Evolutionary conservation across 2,329 filamentous ascomycete genomes (phyloP).

Genomic region (Davidsoniella eucalypti): DNA sequence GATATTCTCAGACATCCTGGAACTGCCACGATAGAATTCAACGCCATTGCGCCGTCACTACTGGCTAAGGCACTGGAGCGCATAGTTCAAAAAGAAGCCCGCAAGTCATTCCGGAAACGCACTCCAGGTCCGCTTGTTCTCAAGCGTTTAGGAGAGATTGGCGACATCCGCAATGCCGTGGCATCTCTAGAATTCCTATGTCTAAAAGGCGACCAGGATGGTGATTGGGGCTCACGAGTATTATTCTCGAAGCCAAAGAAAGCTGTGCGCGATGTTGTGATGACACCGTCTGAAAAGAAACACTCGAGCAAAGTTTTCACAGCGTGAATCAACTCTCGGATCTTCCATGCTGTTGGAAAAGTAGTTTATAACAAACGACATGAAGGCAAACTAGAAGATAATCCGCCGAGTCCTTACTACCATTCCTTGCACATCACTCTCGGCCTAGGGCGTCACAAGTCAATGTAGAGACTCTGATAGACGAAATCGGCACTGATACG

Average conservation of each 20-base stretch:
- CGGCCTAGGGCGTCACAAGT: slow-evolving; percentile 50
- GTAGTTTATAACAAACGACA: slow-evolving; percentile 86
- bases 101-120: slow-evolving; percentile 55
- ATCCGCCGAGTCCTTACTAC: slow-evolving; percentile 36
- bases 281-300: slow-evolving; percentile 69
- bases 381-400: slow-evolving; percentile 1
- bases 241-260: slow-evolving; percentile 54
- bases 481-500: slow-evolving; percentile 84
- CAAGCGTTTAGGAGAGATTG: slow-evolving; percentile 65
- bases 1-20: slow-evolving; percentile 71
- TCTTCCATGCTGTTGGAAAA: slow-evolving; percentile 92
- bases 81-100: slow-evolving; percentile 70
- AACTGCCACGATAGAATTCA: slow-evolving; percentile 75
- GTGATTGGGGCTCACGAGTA: slow-evolving; percentile 60
- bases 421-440: slow-evolving; percentile 38
- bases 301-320: slow-evolving; percentile 64
- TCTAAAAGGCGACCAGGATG: slow-evolving; percentile 48
- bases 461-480: slow-evolving; percentile 59
- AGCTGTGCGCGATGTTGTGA: slow-evolving; percentile 35
- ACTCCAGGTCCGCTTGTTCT: slow-evolving; percentile 67
- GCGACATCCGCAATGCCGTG: slow-evolving; percentile 84
- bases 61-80: slow-evolving; percentile 71
- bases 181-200: slow-evolving; percentile 87
- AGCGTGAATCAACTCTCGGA: slow-evolving; percentile 74
- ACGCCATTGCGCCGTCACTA: slow-evolving; percentile 72